Evolutionary conservation across 768 basidiomycete genomes (phyloP).

Genomic region (Mycena kentingensis): DNA sequence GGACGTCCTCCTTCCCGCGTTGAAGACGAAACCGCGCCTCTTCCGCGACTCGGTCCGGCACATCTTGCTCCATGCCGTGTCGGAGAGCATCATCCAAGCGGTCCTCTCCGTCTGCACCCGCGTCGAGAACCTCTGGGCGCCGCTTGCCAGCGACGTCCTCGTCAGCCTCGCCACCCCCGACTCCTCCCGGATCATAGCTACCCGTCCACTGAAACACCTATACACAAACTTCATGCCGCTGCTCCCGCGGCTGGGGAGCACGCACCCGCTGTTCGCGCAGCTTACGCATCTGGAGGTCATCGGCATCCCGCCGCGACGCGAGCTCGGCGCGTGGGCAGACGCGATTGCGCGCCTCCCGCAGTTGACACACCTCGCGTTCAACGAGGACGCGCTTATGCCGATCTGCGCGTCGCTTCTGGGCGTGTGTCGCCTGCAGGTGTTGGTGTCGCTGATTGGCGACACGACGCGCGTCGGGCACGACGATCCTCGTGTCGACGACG

Average conservation of each 20-base stretch:
- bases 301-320: not conserved
- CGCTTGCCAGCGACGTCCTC: not conserved
- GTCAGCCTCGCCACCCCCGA: not conserved
- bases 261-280: constrained; percentile 14
- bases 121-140: not conserved
- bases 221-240: constrained; percentile 6
- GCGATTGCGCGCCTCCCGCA: not conserved
- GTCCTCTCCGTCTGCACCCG: not conserved
- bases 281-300: constrained; percentile 24
- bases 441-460: not conserved
- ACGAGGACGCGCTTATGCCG: not conserved
- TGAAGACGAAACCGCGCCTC: not conserved
- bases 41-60: not conserved
- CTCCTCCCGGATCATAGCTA: constrained; percentile 7
- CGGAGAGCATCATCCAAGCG: not conserved
- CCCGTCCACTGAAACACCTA: constrained; percentile 12
- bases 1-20: not conserved
- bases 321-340: not conserved
- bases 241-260: not conserved
- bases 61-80: not conserved
- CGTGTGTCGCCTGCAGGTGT: not conserved
- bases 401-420: not conserved
- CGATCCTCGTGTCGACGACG: not conserved
- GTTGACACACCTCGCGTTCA: not conserved
- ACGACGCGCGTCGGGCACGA: too few relatives aligned